Base-by-base conservation (phyloP, 345 rosid species). In the Pugionium cornutum region DNA sequence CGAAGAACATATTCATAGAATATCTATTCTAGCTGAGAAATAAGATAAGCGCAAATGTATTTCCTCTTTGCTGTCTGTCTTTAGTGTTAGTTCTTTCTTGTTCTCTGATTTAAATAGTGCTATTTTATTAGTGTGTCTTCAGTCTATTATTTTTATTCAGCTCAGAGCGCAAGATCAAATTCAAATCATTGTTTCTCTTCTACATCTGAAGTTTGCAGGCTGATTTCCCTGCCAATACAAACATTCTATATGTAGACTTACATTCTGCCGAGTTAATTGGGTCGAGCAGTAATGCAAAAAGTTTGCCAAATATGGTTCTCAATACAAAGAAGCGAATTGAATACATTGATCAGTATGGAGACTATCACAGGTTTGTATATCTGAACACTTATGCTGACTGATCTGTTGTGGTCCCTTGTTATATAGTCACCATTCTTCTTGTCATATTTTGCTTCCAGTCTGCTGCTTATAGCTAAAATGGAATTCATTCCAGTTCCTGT, bases 141-240 rank as follows among this genome's bases (percentile, higher is more conserved):
- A 53, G 8, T 45, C 4, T 31, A 26, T 46, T 36, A 4, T 25
- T 3, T 25, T 33, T 62, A 27, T 60, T 35, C 59, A 8, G 66
- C 55, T 62, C 33, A 39, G 25, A 18, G 29, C 70, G 52, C 31
- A 32, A 46, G 6, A 62, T 53, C 32, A 57, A 53, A 34, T n/a
- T 57, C 10, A 18, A 30, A 6, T 56, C 29, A 62, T 34, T 39
- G 45, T 36, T 42, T 40, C 60, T 37, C 68, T 67, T 68, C 8
- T 63, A 57, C 55, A 58, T 69, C 43, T 79, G 50, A 75, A 88
- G 98, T 78, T 82, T 83, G 81, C 94, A 83, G 82, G 72, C 75
- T 32, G 84, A 84, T 41, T 86, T 86, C 78, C 98, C 91, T 69
- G 96, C 98, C 72, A 92, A 92, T 79, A 92, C 97, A 58, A 92